phyloP scores from a whole-genome alignment of 257 asterid genomes.

The Salvia miltiorrhiza region DNA sequence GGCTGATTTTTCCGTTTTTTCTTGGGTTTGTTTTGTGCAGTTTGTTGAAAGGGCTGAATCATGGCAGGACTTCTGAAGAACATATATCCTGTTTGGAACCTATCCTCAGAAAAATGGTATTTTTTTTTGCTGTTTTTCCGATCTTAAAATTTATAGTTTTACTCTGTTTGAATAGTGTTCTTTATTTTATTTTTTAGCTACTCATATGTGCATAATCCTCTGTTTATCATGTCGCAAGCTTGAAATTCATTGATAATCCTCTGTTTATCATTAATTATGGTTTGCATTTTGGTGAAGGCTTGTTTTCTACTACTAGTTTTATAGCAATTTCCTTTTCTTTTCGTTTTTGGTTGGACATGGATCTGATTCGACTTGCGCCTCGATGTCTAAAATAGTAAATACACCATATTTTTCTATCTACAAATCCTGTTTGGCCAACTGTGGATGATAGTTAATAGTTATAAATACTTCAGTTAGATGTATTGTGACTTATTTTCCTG shows the following conservation, averaged over 20 bases:
- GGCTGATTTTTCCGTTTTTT: conserved; percentile 10
- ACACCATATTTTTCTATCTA: conserved; percentile 1
- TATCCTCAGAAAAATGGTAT: conserved; percentile 54
- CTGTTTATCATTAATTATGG: background rate
- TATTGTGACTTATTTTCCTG: background rate
- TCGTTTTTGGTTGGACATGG: background rate
- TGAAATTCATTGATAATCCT: background rate
- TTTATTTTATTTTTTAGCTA: background rate
- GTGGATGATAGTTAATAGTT: background rate
- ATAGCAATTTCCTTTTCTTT: background rate
- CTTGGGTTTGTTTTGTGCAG: conserved; percentile 31
- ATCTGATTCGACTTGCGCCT: background rate
- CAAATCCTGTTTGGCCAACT: background rate
- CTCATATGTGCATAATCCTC: background rate
- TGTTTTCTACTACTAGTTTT: background rate
- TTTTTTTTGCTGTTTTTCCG: background rate
- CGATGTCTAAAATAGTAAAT: background rate
- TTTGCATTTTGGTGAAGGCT: conserved; percentile 18
- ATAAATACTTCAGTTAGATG: background rate
- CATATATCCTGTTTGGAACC: conserved; percentile 50
- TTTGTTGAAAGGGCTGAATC: conserved; percentile 36
- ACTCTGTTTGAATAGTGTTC: too few relatives aligned
- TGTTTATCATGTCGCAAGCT: background rate
- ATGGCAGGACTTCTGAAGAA: conserved; percentile 48
- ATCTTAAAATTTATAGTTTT: background rate